Conservation (phyloP, 2,329 filamentous ascomycete species). For the Huntiella bhutanensis region DNA sequence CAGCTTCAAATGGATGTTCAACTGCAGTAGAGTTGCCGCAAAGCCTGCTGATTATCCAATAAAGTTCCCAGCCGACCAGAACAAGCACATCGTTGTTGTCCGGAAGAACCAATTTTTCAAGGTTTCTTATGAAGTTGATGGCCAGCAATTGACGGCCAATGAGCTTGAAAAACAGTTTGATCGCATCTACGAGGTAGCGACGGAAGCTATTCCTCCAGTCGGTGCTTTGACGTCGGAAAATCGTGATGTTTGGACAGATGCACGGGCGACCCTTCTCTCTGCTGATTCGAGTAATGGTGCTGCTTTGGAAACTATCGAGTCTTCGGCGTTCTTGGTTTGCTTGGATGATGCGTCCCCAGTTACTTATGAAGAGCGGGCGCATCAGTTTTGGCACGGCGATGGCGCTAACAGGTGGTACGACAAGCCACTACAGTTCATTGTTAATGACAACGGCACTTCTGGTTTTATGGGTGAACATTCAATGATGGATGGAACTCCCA, state of each 20-base stretch:
- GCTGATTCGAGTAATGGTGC: conserved; percentile 64
- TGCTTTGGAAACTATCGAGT: conserved; percentile 64
- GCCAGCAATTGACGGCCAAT: conserved; percentile 67
- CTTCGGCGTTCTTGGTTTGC: conserved; percentile 78
- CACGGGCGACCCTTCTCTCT: conserved; percentile 54
- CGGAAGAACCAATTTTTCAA: conserved; percentile 98
- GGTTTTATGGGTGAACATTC: conserved; percentile 98
- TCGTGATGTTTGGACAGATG: conserved; percentile 80
- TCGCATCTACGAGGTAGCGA: conserved; percentile 57
- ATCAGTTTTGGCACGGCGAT: conserved; percentile 96
- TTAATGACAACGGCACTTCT: conserved; percentile 94
- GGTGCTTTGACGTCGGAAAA: conserved; percentile 81
- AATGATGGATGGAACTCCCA: conserved; percentile 99
- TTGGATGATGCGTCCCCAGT: conserved; percentile 81
- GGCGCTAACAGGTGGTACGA: conserved; percentile 93
- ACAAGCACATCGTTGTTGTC: conserved; percentile 77
- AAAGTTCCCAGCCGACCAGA: conserved; percentile 55
- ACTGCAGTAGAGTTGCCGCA: conserved; percentile 68
- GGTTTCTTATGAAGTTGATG: conserved; percentile 60
- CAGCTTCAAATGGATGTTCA: conserved; percentile 99
- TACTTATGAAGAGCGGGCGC: conserved; percentile 85
- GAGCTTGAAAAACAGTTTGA: conserved; percentile 85
- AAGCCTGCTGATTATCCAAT: conserved; percentile 64
- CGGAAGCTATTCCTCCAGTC: conserved; percentile 49
- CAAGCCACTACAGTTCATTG: conserved; percentile 93